Percentiles rank a stretch among this genome's conserved stretches.
Conservation (phyloP, 441 rosid species). For the Populus hybrid region DNA sequence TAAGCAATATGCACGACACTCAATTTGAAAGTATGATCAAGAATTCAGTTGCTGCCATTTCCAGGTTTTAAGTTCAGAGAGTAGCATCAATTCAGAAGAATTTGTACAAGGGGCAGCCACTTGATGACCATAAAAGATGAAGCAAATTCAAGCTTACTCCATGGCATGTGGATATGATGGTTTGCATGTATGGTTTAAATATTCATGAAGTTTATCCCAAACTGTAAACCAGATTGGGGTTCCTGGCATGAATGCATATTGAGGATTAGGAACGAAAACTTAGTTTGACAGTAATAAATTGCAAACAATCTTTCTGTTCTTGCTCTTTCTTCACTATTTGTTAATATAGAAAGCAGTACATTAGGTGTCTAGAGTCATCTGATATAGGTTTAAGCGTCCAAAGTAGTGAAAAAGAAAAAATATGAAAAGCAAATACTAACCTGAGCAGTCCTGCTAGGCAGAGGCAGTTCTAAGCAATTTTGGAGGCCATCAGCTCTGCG, state of each 20-base stretch:
- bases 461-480: constrained; percentile 71
- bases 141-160: background rate
- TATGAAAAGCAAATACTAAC: constrained; percentile 40
- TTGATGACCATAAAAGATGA: background rate
- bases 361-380: background rate
- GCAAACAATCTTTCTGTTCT: background rate
- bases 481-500: constrained; percentile 75
- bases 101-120: background rate
- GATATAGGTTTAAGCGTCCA: background rate
- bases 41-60: background rate
- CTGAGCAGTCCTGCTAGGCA: constrained; percentile 94
- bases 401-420: background rate
- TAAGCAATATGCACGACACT: background rate
- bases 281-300: background rate
- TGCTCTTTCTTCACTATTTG: background rate
- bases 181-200: background rate
- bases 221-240: background rate
- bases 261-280: background rate
- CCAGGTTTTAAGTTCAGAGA: background rate
- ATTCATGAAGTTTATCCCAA: background rate
- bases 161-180: background rate
- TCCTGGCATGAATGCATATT: background rate
- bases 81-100: background rate
- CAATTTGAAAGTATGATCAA: background rate
- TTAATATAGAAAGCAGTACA: background rate